Base-by-base conservation (phyloP, 148 eudicot species). In the Beta vulgaris region DNA sequence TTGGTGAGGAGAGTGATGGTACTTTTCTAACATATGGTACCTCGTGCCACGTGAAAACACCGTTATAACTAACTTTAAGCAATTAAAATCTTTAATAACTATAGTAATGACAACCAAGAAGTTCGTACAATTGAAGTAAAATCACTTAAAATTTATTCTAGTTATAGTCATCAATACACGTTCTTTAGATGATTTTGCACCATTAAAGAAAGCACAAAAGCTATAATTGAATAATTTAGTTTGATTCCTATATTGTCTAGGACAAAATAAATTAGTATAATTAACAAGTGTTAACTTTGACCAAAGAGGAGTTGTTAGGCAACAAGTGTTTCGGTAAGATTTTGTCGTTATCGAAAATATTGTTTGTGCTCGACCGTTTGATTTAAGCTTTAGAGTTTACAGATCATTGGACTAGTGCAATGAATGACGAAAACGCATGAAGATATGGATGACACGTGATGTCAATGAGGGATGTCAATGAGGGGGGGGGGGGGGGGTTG, bases 121-220 rank as follows among this genome's bases (percentile, higher is more conserved):
- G 60, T n/a, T 10, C 40, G 67, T 57, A 68, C 42, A 69, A 69
- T 58, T 32, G 59, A 43, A 59, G 28, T 69, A 44, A 32, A 69
- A 60, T n/a, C n/a, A n/a, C n/a, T n/a, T n/a, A n/a, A n/a, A n/a
- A n/a, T n/a, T n/a, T n/a, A n/a, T n/a, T n/a, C n/a, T n/a, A n/a
- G n/a, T 48, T 35, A 37, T 53, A 7, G 59, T 76, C 13, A 77
- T 77, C 26, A 0, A 18, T n/a, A 63, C 69, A 69, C 60, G 74
- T 69, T 69, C 12, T 35, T 68, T 35, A 36, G 69, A 61, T 72
- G 32, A 23, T 58, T 59, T 55, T 69, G 14, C 73, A 57, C 67
- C n/a, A 35, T 34, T 63, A 31, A 48, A 62, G 12, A 48, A 63
- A 48, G 15, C 13, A 6, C 49, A 74, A 74, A 60, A 63, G 70